Conservation (phyloP, 176 grass and related monocot genomes). For the Chloris gayana region DNA sequence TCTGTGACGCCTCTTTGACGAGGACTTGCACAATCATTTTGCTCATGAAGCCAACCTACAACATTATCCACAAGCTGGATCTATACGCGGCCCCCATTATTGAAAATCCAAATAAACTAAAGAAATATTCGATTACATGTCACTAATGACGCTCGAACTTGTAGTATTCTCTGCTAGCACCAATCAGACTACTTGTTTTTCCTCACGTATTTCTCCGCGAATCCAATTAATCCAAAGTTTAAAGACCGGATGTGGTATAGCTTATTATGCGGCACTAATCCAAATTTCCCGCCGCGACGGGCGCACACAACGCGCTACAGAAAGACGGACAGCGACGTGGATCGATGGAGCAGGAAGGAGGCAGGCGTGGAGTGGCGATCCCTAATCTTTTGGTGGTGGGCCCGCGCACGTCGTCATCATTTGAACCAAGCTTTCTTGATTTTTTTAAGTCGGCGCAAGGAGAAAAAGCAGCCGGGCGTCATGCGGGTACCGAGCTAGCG, state of each 20-base stretch:
- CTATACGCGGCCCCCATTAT: not conserved
- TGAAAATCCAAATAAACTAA: too few species aligned
- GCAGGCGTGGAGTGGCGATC: not conserved
- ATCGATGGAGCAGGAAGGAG: not conserved
- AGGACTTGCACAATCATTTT: not conserved
- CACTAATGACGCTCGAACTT: not conserved
- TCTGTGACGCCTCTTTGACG: not conserved
- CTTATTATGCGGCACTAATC: not conserved
- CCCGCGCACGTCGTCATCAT: not conserved
- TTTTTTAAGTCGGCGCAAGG: not conserved
- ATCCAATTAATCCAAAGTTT: not conserved
- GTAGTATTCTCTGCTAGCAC: not conserved
- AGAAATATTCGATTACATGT: not conserved
- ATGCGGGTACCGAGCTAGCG: too few species aligned
- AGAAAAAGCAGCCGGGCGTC: not conserved
- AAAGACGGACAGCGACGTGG: not conserved
- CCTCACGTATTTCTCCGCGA: not conserved
- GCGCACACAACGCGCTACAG: not conserved
- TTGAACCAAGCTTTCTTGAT: not conserved
- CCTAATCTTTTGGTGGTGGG: not conserved
- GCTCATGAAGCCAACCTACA: not conserved
- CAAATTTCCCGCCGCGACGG: not conserved
- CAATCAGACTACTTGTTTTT: not conserved
- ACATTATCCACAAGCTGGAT: not conserved
- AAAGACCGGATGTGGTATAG: not conserved